Evolutionary conservation across 441 rosid genomes (phyloP).

Genomic region (Erodium moschatum): DNA sequence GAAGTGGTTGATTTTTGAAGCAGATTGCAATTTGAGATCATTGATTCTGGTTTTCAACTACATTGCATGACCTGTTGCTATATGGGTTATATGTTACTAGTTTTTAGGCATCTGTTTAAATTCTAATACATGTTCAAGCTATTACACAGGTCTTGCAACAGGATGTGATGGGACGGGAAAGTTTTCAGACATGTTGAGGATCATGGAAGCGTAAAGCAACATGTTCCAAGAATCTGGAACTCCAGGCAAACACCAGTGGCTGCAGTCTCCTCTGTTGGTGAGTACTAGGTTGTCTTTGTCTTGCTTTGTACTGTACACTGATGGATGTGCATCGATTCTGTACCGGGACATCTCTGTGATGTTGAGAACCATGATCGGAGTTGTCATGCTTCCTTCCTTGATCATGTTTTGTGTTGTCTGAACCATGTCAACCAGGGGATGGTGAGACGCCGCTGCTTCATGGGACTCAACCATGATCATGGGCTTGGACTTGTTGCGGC

Average conservation of each 20-base stretch:
- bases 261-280: slow-evolving; percentile 28
- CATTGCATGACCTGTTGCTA: not conserved
- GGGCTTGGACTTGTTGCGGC: slow-evolving; percentile 27
- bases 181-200: slow-evolving; percentile 15
- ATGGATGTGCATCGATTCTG: slow-evolving; percentile 36
- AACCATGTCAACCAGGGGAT: slow-evolving; percentile 19
- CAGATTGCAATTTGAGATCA: not conserved
- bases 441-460: slow-evolving; percentile 19
- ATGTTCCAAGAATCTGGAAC: slow-evolving; percentile 43
- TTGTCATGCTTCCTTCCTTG: slow-evolving; percentile 18
- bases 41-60: not conserved
- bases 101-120: not conserved
- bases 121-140: not conserved
- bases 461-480: slow-evolving; percentile 17
- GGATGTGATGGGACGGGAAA: slow-evolving; percentile 11
- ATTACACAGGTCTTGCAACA: not conserved
- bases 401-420: slow-evolving; percentile 17
- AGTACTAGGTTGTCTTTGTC: slow-evolving; percentile 9
- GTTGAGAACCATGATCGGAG: slow-evolving; percentile 28
- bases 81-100: not conserved
- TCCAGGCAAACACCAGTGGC: slow-evolving; percentile 47
- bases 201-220: slow-evolving; percentile 29
- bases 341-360: slow-evolving; percentile 29
- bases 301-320: slow-evolving; percentile 22
- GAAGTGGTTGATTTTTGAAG: not conserved